Evolutionary conservation across 345 rosid species (phyloP), one percentile per base, ranked within the genome.

Genomic region (Salix viminalis): DNA sequence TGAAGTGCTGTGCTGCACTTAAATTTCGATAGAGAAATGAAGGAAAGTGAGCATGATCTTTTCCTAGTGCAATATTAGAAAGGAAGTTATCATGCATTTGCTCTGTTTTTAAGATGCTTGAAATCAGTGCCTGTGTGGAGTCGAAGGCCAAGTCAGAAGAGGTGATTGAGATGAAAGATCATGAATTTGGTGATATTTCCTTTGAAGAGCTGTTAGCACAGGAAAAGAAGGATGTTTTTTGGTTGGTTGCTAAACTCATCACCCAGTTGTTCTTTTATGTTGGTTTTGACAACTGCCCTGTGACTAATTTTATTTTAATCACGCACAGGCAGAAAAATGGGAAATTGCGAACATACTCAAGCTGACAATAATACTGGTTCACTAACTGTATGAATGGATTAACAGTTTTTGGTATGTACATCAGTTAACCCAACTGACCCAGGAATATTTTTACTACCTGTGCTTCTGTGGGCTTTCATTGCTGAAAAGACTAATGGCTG

Each of bases 141-240:
- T 70, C 69, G 79, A 85, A 88, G 83, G 84, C 86, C 65, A 90
- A 85, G 75, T 74, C 85, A 13, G 71, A 71, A 10, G 87, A 77
- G 81, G 80, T 73, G 77, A 81, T 80, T 37, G 86, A 86, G 71
- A 82, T 60, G 70, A 68, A 80, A 23, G 94, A 91, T 71, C 48
- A 76, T 5, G 80, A 81, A 66, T 88, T 78, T 73, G 75, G 88
- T 36, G 94, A 91, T 74, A 94, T 94, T 42, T 94, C 97, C 65
- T 92, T 94, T 61, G 98, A 94, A 81, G 97, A 94, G 86, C 79
- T 94, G 78, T 65, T 94, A 83, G 98, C 93, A 66, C 92, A 88
- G 76, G 98, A 94, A 83, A 94, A 94, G 87, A 91, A 90, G 83
- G 96, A 94, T 83, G 83, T 90, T 7, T 94, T 91, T 82, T 94